Evolutionary conservation across 2,329 filamentous ascomycete genomes (phyloP).

Genomic region (Pezicula carpinea): DNA sequence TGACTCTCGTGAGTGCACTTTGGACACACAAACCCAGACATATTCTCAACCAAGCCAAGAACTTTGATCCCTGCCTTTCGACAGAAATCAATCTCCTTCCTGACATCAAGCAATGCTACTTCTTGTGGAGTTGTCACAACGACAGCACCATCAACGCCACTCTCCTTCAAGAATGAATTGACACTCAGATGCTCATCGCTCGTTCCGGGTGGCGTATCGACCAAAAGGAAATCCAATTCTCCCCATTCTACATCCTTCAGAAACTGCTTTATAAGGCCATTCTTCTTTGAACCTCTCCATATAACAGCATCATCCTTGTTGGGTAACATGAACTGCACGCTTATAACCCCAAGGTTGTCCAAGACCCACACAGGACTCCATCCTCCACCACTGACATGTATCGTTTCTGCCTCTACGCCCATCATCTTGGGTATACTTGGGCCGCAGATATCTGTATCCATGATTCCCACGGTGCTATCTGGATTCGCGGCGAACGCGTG

Average conservation of each 20-base stretch:
- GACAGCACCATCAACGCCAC: conserved; percentile 88
- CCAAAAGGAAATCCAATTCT: conserved; percentile 84
- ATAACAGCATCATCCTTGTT: conserved; percentile 93
- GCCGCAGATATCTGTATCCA: conserved; percentile 98
- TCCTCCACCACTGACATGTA: conserved; percentile 82
- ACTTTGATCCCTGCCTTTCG: conserved; percentile 87
- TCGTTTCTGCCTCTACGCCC: conserved; percentile 89
- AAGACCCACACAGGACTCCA: conserved; percentile 96
- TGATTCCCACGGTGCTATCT: conserved; percentile 78
- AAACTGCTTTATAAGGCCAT: conserved; percentile 96
- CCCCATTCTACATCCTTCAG: conserved; percentile 98
- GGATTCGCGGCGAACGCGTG: conserved; percentile 84
- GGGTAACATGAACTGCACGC: conserved; percentile 96
- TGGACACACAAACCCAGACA: conserved; percentile 95
- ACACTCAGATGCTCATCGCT: conserved; percentile 94
- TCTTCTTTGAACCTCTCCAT: conserved; percentile 98
- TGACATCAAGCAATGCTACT: conserved; percentile 83
- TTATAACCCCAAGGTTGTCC: conserved; percentile 95
- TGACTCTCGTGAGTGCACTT: conserved; percentile 78
- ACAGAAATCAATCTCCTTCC: conserved; percentile 98
- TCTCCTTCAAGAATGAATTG: conserved; percentile 85
- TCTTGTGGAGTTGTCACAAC: conserved; percentile 95
- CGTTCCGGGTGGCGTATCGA: conserved; percentile 94
- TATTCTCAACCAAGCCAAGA: conserved; percentile 92
- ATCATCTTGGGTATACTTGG: conserved; percentile 98